phyloP scores from a whole-genome alignment of 176 grass and related monocot species.

The Triticum turgidum region DNA sequence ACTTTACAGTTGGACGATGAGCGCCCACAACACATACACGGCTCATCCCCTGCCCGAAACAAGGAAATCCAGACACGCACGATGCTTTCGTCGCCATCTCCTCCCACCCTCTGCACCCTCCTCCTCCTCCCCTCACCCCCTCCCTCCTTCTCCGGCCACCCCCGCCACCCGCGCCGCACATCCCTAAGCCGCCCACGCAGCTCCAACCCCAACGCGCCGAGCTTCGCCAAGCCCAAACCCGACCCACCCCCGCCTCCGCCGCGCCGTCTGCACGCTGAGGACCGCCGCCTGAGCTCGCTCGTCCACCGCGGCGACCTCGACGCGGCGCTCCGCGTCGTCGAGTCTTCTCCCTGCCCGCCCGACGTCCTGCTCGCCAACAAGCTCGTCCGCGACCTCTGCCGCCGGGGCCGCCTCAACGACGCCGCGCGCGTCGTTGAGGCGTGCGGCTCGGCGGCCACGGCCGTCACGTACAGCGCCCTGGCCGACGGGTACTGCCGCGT shows the following conservation, averaged over 20 bases:
- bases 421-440: constrained; percentile 58
- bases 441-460: constrained; percentile 53
- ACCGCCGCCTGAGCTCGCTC: constrained; percentile 57
- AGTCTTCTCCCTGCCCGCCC: constrained; percentile 36
- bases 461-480: constrained; percentile 61
- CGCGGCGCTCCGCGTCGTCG: constrained; percentile 50
- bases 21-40: constrained; percentile 21
- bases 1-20: background rate
- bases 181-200: constrained; percentile 4
- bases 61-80: constrained; percentile 39
- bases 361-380: constrained; percentile 54
- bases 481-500: constrained; percentile 61
- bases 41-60: constrained; percentile 14
- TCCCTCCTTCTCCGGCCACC: background rate
- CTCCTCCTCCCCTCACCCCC: constrained; percentile 19
- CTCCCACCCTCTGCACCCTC: constrained; percentile 28
- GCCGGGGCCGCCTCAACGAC: constrained; percentile 41
- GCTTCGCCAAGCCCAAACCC: constrained; percentile 7
- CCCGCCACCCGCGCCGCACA: background rate
- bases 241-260: background rate
- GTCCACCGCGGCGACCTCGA: constrained; percentile 55
- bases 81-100: constrained; percentile 36
- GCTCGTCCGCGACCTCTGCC: constrained; percentile 73
- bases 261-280: constrained; percentile 30
- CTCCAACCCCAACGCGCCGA: constrained; percentile 20